Evolutionary conservation across 306 rosid species (phyloP), one percentile per base, ranked within the genome.

Genomic region (Prinsepia uniflora): DNA sequence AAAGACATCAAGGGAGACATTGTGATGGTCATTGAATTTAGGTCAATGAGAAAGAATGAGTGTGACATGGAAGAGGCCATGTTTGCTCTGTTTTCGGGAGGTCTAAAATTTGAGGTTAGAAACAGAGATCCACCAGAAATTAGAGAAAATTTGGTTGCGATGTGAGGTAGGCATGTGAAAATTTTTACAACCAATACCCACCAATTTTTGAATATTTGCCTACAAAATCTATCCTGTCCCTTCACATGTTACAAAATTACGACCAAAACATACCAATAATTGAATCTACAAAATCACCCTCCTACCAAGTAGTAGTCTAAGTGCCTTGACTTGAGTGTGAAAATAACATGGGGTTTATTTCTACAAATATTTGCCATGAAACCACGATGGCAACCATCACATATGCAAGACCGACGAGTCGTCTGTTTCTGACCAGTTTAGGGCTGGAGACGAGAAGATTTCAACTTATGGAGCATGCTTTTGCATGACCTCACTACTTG

Each of bases 361-460:
- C 36, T 30, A 30, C 36, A 30, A 10, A 4, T 1, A 15, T 47
- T 47, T 12, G 17, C 56, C 56, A 52, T 52, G 19, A 52, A 52
- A 17, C 22, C 3, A 4, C 56, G 8, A n/a, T 5, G 93, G 81
- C 0, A 84, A 72, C 81, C 84, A 82, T 78, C 81, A 3, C 80
- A 56, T 84, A 2, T 87, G 86, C 72, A 76, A 71, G 85, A 81
- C 86, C 15, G 78, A 84, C 56, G 82, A 89, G 90, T 76, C 78
- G 0, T 87, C 80, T 72, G 73, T 82, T 5, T n/a, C 81, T 53
- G 90, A 87, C 89, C 90, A 0, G n/a, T 81, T 18, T 80, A 87
- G 43, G 84, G 85, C 3, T 71, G 82, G 96, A 68, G 14, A 24
- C 70, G 64, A 7, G 72, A 84, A 41, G 83, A 65, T 75, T 58